Base-by-base conservation (phyloP, 2,329 filamentous ascomycete genomes). In the Biscogniauxia sp. region DNA sequence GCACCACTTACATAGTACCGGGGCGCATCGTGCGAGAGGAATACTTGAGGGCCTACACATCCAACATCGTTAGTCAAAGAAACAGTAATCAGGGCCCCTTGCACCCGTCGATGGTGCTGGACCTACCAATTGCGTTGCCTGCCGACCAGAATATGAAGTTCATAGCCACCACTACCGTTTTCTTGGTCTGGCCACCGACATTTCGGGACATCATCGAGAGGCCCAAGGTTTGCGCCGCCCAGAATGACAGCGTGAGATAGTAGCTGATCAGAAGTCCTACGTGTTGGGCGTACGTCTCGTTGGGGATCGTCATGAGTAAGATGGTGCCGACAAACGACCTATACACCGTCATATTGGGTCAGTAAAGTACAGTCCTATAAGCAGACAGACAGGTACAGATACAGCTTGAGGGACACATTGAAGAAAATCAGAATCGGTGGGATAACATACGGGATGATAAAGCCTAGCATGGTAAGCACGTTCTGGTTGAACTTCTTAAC, bases 231-330 rank as follows among this genome's bases (percentile, higher is more conserved):
- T 89, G 85, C 0, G 88, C 88, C 0, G 89, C 87, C 89, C 89
- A 92, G 82, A 93, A 93, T 5, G 87, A 91, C 19, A 92, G 80
- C 0, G 86, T 88, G 63, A 92, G 88, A 76, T 92, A 93, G 79
- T 92, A 93, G 69, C 82, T 84, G 69, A 92, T 84, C 15, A 92
- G 77, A 0, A 93, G 80, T 5, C 89, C 89, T 26, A 88, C 81
- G 73, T 88, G 83, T 45, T 85, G 86, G 8, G 82, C 74, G 41
- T 80, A 79, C 51, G 78, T 83, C 6, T 80, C 78, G 65, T 88
- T 87, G 20, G 82, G 74, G 7, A 92, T 81, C 0, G 85, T 88
- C 83, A 92, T 88, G 58, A 92, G 82, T 49, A 91, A 82, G 56
- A 90, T 87, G 1, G 89, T 92, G 56, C 89, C 89, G 53, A 89